Base-by-base conservation (phyloP, 2,329 filamentous ascomycete genomes). In the Trichoderma sp. region DNA sequence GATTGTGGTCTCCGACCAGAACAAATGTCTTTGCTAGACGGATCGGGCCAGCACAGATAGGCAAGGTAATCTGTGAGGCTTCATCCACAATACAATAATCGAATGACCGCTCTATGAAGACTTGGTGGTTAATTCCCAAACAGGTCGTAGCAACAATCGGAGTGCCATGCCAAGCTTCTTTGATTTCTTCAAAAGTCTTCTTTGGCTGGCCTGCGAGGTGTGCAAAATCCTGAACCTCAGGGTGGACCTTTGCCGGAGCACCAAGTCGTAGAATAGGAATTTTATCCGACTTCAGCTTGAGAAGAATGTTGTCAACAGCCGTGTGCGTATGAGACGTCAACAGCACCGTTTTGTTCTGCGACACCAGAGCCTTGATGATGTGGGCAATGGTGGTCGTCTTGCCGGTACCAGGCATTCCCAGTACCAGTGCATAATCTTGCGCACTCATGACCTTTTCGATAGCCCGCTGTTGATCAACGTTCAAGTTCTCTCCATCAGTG, bases 81-180 rank as follows among this genome's bases (percentile, higher is more conserved):
- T 99, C 96, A 73, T 99, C 96, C 4, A 99, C 95, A 72, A 99
- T 98, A 77, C 96, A 99, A 77, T 97, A 98, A 80, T 99, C 96
- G 74, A 99, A 99, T 0, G 91, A 89, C 5, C 96, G 91, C 76
- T 95, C 92, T 68, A 88, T 91, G 81, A 99, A 98, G 10, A 99
- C 83, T 2, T 90, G 87, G 78, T 99, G 96, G 74, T 91, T 95
- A 77, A 97, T 92, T 2, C 94, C 93, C 31, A 99, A 86, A 76
- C 96, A 99, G 0, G 96, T 98, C 0, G 96, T 97, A 5, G 95
- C 96, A 3, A 99, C 96, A 33, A 99, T 90, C 1, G 92, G 92
- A 2, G 92, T 93, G 60, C 91, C 89, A 77, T 96, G 92, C 88
- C 96, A 98, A 0, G 91, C 90, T 68, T 88, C 86, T 72, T 92